Evolutionary conservation across 257 asterid species (phyloP).

Genomic region (Jacaranda mimosifolia): DNA sequence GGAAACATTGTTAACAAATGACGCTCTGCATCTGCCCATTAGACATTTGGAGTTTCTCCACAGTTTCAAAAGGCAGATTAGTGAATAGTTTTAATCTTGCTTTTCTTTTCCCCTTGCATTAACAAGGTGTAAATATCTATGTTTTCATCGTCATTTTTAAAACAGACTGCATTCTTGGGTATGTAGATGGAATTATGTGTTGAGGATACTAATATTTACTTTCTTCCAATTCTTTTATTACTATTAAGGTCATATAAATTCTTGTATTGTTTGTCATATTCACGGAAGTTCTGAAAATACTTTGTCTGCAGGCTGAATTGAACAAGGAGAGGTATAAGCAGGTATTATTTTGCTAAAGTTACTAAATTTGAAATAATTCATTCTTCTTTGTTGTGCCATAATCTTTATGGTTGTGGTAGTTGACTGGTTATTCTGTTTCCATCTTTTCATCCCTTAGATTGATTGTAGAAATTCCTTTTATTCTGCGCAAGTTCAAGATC

Average conservation of each 20-base stretch:
- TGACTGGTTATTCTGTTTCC: conserved; percentile 6
- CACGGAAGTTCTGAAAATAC: conserved; percentile 27
- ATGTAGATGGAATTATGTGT: neutral
- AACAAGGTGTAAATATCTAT: neutral
- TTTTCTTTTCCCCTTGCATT: neutral
- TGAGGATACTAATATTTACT: conserved; percentile 3
- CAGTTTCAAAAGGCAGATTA: neutral
- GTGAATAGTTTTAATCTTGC: neutral
- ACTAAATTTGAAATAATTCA: neutral
- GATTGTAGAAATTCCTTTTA: neutral
- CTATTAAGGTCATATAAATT: neutral
- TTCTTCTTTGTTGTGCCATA: conserved; percentile 9
- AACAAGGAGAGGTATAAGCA: conserved; percentile 60
- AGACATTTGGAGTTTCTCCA: neutral
- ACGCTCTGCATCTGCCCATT: conserved; percentile 6
- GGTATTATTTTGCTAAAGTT: conserved; percentile 47
- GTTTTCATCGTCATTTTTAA: neutral
- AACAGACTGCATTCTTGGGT: neutral
- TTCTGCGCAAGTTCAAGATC: neutral
- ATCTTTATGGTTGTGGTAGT: conserved; percentile 9
- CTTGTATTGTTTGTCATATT: conserved; percentile 6
- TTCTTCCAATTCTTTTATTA: neutral
- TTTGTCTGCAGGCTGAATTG: conserved; percentile 63
- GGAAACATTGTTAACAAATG: neutral
- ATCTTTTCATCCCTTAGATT: neutral